These are phyloP conservation scores for Cystofilobasidium ferigula DNA, from an alignment of 768 basidiomycete species.

Conservation along the genomic window DNA sequence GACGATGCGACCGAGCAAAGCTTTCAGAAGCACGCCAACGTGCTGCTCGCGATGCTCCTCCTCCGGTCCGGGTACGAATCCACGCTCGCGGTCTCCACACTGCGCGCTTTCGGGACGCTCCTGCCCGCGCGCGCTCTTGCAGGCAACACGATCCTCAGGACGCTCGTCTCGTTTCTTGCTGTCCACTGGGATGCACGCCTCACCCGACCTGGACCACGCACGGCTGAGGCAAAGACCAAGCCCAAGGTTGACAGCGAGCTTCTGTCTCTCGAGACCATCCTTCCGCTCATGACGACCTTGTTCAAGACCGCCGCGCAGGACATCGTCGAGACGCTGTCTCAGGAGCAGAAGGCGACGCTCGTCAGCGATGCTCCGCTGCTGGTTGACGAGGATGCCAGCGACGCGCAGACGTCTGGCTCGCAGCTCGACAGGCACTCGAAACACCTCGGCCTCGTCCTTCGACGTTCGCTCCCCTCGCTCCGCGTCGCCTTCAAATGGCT, in stretches of 20 bases:
- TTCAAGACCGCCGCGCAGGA: constrained; percentile 57
- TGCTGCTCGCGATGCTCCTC: constrained; percentile 58
- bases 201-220: neutral
- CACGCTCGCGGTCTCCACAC: neutral
- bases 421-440: constrained; percentile 1
- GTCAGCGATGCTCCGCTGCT: constrained; percentile 21
- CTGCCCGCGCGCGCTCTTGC: constrained; percentile 10
- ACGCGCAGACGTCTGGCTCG: neutral
- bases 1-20: constrained; percentile 36
- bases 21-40: constrained; percentile 63
- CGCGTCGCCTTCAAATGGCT: constrained; percentile 87
- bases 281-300: constrained; percentile 54
- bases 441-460: constrained; percentile 61
- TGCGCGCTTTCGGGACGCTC: neutral
- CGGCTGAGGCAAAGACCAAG: constrained; percentile 1
- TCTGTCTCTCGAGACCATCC: constrained; percentile 55
- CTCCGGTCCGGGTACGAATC: constrained; percentile 41
- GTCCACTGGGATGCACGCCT: constrained; percentile 13
- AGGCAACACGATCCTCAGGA: constrained; percentile 7
- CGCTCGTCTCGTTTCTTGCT: constrained; percentile 3
- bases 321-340: constrained; percentile 43
- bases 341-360: constrained; percentile 30
- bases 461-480: constrained; percentile 73
- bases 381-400: neutral
- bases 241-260: constrained; percentile 46